Conservation (phyloP, 257 asterid genomes). For the Ilex aquifolium region DNA sequence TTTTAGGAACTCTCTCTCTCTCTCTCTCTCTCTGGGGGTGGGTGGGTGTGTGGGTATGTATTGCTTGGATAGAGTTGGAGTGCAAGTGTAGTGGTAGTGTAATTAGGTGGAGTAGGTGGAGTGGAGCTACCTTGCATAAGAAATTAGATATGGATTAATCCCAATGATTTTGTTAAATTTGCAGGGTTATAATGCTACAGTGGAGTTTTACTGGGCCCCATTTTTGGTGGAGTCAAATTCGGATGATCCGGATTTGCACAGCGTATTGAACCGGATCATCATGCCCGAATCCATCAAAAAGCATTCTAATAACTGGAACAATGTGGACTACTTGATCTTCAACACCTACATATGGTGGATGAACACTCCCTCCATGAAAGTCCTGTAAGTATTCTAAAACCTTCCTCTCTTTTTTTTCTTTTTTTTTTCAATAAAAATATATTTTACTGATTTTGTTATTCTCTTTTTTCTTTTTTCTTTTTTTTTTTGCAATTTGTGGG, state of each 20-base stretch:
- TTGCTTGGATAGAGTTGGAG: no score
- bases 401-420: background rate
- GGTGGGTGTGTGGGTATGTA: no score
- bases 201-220: slow-evolving; percentile 93
- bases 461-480: background rate
- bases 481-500: background rate
- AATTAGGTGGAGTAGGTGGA: no score
- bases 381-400: slow-evolving; percentile 40
- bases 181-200: slow-evolving; percentile 79
- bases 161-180: background rate
- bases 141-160: no score
- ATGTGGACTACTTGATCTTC: slow-evolving; percentile 71
- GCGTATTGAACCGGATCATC: slow-evolving; percentile 71
- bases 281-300: slow-evolving; percentile 73
- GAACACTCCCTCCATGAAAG: slow-evolving; percentile 77
- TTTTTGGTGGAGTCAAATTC: slow-evolving; percentile 85
- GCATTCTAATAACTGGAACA: slow-evolving; percentile 73
- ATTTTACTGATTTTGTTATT: background rate
- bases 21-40: no score
- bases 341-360: slow-evolving; percentile 95
- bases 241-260: slow-evolving; percentile 70
- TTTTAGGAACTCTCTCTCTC: no score
- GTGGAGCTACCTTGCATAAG: no score
- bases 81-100: no score
- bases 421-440: background rate